phyloP scores from a whole-genome alignment of 2,329 filamentous ascomycete genomes.

The Colletotrichum orchidophilum region DNA sequence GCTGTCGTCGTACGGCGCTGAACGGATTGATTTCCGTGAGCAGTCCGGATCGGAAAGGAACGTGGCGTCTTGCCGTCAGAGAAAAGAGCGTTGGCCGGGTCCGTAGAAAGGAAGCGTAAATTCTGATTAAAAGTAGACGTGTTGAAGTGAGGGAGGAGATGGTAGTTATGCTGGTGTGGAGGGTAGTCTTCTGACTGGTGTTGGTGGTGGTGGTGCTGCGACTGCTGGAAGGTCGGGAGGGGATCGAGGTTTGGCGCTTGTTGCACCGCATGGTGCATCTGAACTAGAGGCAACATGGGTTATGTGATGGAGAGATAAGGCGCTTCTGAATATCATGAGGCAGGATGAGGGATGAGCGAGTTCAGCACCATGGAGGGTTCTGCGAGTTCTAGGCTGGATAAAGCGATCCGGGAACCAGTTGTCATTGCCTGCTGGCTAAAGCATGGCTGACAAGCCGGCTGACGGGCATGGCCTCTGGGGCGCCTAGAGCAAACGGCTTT shows the following conservation, averaged over 20 bases:
- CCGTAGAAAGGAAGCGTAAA: conserved; percentile 35
- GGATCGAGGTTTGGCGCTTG: conserved; percentile 51
- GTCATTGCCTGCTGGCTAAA: conserved; percentile 56
- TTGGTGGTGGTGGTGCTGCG: conserved; percentile 26
- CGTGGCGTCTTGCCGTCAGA: conserved; percentile 39
- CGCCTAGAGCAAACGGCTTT: conserved; percentile 34
- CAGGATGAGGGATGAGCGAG: neutral
- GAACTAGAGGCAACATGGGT: conserved; percentile 60
- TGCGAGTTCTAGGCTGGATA: conserved; percentile 36
- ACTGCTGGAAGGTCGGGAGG: conserved; percentile 39
- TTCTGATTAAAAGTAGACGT: conserved; percentile 22
- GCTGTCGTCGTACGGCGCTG: conserved; percentile 35
- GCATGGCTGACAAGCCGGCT: conserved; percentile 49
- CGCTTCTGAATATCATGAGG: conserved; percentile 17
- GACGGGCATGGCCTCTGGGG: conserved; percentile 56
- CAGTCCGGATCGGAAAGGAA: conserved; percentile 48
- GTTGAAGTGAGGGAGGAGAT: conserved; percentile 37
- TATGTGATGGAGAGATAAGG: neutral
- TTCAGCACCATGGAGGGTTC: conserved; percentile 37
- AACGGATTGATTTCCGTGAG: conserved; percentile 42
- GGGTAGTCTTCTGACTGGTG: conserved; percentile 31
- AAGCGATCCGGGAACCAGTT: conserved; percentile 34
- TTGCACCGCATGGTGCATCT: conserved; percentile 62
- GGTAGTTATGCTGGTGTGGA: conserved; percentile 39
- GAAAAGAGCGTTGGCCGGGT: conserved; percentile 19